A percentile compares a stretch with the other conserved stretches of the same genome.
These are phyloP conservation scores for Vanderwaltozyma polyspora DNA, from an alignment of 805 yeast species.

Conservation along the genomic window DNA sequence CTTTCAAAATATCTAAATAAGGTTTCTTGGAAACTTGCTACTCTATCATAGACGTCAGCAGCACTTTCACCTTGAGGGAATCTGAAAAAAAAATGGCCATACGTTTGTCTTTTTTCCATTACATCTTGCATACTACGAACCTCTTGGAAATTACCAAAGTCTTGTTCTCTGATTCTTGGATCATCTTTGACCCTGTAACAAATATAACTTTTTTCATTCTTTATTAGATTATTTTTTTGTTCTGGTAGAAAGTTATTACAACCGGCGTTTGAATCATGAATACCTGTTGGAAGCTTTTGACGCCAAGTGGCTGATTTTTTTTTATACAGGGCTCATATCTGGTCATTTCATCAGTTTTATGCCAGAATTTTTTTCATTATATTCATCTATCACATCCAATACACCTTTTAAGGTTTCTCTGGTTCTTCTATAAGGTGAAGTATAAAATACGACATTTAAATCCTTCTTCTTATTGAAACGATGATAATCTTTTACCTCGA, in stretches of 20 bases:
- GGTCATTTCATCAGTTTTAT: slow-evolving; percentile 12
- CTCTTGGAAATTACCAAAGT: slow-evolving; percentile 87
- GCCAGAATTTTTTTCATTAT: slow-evolving; percentile 10
- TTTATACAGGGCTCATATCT: slow-evolving; percentile 20
- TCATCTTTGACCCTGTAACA: slow-evolving; percentile 63
- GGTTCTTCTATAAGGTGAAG: slow-evolving; percentile 79
- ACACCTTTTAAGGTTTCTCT: slow-evolving; percentile 73
- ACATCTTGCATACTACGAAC: slow-evolving; percentile 65
- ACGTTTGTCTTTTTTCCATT: slow-evolving; percentile 75
- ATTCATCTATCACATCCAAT: slow-evolving; percentile 39
- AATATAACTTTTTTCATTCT: slow-evolving; percentile 25
- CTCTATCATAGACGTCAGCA: slow-evolving; percentile 88
- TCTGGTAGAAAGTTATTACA: not conserved
- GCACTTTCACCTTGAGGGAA: slow-evolving; percentile 94
- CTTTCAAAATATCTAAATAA: slow-evolving; percentile 66
- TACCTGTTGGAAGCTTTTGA: too few relatives aligned
- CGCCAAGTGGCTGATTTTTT: slow-evolving; percentile 24
- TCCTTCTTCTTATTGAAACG: slow-evolving; percentile 32
- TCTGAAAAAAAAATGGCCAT: slow-evolving; percentile 81
- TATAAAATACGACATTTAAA: slow-evolving; percentile 60
- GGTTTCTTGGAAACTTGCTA: slow-evolving; percentile 83
- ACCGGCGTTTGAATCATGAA: too few relatives aligned
- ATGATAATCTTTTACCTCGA: slow-evolving; percentile 14
- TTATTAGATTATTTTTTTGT: not conserved
- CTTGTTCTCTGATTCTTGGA: slow-evolving; percentile 89